Evolutionary conservation across 2,329 filamentous ascomycete genomes (phyloP), one percentile per base, ranked within the genome.

Genomic region (Dothistroma septosporum): DNA sequence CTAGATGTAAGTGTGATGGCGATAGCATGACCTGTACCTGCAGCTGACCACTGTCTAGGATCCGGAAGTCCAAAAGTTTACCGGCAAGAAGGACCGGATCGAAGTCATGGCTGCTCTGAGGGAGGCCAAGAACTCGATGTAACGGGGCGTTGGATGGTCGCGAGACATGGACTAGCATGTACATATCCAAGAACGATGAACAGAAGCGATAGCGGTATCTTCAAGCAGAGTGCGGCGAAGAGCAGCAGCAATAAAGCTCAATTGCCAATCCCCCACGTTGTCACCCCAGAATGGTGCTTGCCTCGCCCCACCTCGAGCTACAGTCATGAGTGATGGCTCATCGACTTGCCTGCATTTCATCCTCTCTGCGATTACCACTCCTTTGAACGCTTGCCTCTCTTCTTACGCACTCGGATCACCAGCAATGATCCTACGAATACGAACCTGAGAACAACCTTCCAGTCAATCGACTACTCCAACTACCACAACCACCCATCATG

Each of bases 51-150:
- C 16, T 44, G 41, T 32, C 1, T 65, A 92, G 84, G 92, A 97
- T 69, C 89, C 91, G 0, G 85, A 84, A 63, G 87, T 99, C 57
- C 91, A 95, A 72, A 89, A 91, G 77, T 87, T 84, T 11, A 94
- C 91, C 0, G 91, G 91, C 47, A 86, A 91, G 78, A 91, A 85
- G 0, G 85, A 92, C 46, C 88, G 92, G 0, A 81, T 93, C 1
- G 86, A 89, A 54, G 92, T 97, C 16, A 96, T 99, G 90, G 83
- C 83, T 33, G 87, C 87, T 69, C 78, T 97, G 70, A 83, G 94
- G 58, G 90, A 95, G 76, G 87, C 96, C 88, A 99, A 97, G 86
- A 92, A 95, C 62, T 69, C 68, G 7, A 73, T 72, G 71, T 74
- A 70, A 44, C 41, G n/a, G 41, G 9, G 9, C 14, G 6, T 3